Evolutionary conservation across 371 early-diverging fungal genomes (phyloP).

Genomic region (Apophysomyces sp.): DNA sequence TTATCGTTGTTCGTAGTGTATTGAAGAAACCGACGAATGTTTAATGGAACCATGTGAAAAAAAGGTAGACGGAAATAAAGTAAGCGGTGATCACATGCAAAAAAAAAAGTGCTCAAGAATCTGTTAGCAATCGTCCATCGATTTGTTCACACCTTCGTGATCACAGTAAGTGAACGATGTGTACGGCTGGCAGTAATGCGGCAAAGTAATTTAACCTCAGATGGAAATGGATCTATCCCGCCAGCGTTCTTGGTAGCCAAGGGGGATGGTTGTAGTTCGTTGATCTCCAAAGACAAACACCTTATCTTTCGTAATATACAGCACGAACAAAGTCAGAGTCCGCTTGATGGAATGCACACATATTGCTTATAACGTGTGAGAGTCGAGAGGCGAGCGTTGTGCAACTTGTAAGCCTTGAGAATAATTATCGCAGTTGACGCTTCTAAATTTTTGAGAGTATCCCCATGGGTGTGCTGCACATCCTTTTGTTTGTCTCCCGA

Average conservation of each 20-base stretch:
- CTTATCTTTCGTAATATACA: not conserved
- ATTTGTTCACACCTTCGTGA: no score
- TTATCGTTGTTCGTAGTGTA: no score
- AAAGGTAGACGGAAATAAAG: no score
- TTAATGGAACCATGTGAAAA: no score
- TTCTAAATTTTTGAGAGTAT: slow-evolving; percentile 10
- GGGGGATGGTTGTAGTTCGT: not conserved
- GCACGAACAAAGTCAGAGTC: not conserved
- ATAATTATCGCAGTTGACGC: slow-evolving; percentile 15
- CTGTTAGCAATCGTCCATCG: no score
- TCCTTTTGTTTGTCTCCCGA: slow-evolving; percentile 12
- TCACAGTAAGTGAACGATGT: no score
- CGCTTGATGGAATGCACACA: not conserved
- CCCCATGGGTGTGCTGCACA: slow-evolving; percentile 10
- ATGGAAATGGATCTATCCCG: no score
- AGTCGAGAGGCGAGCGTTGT: slow-evolving; percentile 9
- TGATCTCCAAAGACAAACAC: not conserved
- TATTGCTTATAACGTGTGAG: not conserved
- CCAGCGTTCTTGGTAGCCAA: not conserved
- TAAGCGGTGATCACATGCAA: no score
- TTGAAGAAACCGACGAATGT: no score
- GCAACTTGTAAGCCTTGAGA: slow-evolving; percentile 14
- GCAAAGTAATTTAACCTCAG: no score
- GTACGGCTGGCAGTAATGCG: no score
- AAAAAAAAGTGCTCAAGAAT: no score